Percentiles rank a stretch among this genome's conserved stretches.
phyloP scores from a whole-genome alignment of 2,329 filamentous ascomycete species.

The Cytospora piceicola region DNA sequence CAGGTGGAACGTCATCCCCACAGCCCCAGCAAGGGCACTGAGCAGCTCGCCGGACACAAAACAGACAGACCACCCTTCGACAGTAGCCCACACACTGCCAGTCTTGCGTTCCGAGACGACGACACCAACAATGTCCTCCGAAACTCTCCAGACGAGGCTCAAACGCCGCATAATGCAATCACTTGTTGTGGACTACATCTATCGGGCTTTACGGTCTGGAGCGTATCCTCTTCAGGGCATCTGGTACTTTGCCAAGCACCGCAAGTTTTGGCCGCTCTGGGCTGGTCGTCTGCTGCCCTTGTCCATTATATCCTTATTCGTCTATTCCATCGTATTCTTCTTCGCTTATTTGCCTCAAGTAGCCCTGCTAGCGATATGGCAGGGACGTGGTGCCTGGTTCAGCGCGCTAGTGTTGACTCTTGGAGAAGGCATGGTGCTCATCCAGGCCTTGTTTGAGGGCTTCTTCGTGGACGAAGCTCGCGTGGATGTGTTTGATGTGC shows the following conservation, averaged over 20 bases:
- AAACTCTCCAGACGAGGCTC: slow-evolving; percentile 20
- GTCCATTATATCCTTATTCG: slow-evolving; percentile 77
- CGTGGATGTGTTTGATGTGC: slow-evolving; percentile 82
- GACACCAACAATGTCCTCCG: slow-evolving; percentile 19
- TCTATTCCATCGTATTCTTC: slow-evolving; percentile 84
- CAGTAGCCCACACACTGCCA: neutral
- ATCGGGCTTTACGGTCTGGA: slow-evolving; percentile 50
- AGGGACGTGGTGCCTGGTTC: slow-evolving; percentile 85
- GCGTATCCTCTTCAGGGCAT: slow-evolving; percentile 72
- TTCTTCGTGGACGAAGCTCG: slow-evolving; percentile 80
- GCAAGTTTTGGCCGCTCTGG: slow-evolving; percentile 82
- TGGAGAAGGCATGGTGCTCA: slow-evolving; percentile 77
- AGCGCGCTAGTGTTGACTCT: slow-evolving; percentile 86
- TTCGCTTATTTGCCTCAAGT: slow-evolving; percentile 90
- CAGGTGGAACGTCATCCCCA: slow-evolving; percentile 17
- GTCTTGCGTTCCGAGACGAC: neutral
- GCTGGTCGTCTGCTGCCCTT: slow-evolving; percentile 77
- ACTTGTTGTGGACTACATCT: slow-evolving; percentile 44
- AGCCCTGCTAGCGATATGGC: slow-evolving; percentile 86
- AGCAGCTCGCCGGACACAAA: neutral
- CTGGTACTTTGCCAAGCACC: slow-evolving; percentile 77
- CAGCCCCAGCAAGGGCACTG: neutral
- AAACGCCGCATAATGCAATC: slow-evolving; percentile 25
- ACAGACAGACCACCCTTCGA: neutral
- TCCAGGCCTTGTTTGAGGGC: slow-evolving; percentile 72